A percentile compares a stretch with the other conserved stretches of the same genome.
These are phyloP conservation scores for Naganishia antarctica DNA, from an alignment of 768 basidiomycete genomes.

Conservation along the genomic window DNA sequence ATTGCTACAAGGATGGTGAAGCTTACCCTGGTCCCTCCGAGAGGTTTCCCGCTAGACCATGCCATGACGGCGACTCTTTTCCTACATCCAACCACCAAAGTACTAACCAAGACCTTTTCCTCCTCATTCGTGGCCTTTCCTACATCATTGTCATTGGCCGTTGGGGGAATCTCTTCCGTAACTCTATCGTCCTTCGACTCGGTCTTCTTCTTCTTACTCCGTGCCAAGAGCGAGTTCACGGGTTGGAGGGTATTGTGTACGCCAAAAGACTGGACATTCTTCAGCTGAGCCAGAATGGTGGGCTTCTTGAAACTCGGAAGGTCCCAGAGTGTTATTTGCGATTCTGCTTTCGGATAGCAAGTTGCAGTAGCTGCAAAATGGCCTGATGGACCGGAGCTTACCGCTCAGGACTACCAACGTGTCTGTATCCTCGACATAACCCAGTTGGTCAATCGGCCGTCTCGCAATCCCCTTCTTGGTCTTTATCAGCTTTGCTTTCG, in stretches of 20 bases:
- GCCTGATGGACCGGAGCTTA: constrained; percentile 48
- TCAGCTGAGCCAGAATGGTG: constrained; percentile 68
- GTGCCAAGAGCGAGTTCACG: not conserved
- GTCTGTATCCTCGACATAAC: constrained; percentile 76
- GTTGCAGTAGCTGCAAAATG: not conserved
- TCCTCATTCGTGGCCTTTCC: constrained; percentile 55
- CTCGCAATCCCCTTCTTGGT: constrained; percentile 22
- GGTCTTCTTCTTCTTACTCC: constrained; percentile 25
- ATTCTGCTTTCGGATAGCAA: constrained; percentile 4
- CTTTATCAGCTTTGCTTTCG: constrained; percentile 20
- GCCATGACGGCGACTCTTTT: constrained; percentile 77
- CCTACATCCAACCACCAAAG: constrained; percentile 76
- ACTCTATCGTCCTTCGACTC: constrained; percentile 31
- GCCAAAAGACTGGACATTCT: constrained; percentile 77
- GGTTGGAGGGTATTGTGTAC: constrained; percentile 54
- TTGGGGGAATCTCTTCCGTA: constrained; percentile 34
- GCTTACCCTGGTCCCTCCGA: constrained; percentile 7
- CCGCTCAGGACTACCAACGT: constrained; percentile 80
- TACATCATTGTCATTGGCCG: constrained; percentile 31
- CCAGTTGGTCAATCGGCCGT: constrained; percentile 72
- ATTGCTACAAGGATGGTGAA: no score
- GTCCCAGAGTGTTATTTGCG: constrained; percentile 72
- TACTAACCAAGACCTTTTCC: constrained; percentile 65
- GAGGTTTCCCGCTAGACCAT: constrained; percentile 22
- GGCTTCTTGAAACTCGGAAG: constrained; percentile 67